These are phyloP conservation scores for Neopestalotiopsis sp. DNA, from an alignment of 2,329 filamentous ascomycete species.

Conservation along the genomic window DNA sequence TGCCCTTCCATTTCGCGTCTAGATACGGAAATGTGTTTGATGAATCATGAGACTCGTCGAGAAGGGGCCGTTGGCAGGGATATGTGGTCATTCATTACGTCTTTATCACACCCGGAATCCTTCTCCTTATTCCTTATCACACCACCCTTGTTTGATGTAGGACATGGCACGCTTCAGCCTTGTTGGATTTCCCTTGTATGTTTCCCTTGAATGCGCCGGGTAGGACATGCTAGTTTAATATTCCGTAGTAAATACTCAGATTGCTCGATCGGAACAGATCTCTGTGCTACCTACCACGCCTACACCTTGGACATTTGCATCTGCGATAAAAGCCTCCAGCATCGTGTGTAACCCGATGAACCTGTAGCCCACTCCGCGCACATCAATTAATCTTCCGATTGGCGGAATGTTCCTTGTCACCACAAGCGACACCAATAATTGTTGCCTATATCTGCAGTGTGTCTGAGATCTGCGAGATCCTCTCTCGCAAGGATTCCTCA, in stretches of 20 bases:
- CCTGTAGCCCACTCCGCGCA: background rate
- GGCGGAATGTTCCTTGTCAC: background rate
- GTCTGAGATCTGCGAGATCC: constrained; percentile 12
- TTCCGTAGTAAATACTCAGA: background rate
- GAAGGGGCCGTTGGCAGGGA: background rate
- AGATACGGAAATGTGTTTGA: constrained; percentile 20
- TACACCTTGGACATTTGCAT: background rate
- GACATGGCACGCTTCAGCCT: constrained; percentile 4
- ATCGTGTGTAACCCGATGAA: constrained; percentile 11
- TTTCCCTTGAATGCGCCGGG: background rate
- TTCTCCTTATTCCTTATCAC: background rate
- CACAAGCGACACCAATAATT: constrained; percentile 13
- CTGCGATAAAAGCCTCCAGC: background rate
- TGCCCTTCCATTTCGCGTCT: constrained; percentile 45
- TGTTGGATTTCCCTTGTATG: background rate
- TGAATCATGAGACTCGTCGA: background rate
- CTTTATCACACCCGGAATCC: background rate
- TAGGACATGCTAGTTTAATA: background rate
- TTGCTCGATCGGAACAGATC: constrained; percentile 16
- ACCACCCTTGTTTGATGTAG: background rate
- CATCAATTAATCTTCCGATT: constrained; percentile 9
- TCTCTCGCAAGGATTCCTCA: constrained; percentile 4
- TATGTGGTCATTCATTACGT: constrained; percentile 7
- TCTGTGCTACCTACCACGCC: constrained; percentile 1
- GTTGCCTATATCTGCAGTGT: background rate